Evolutionary conservation across 2,329 filamentous ascomycete species (phyloP), one percentile per base, ranked within the genome.

Genomic region (Paraphoma sp.): DNA sequence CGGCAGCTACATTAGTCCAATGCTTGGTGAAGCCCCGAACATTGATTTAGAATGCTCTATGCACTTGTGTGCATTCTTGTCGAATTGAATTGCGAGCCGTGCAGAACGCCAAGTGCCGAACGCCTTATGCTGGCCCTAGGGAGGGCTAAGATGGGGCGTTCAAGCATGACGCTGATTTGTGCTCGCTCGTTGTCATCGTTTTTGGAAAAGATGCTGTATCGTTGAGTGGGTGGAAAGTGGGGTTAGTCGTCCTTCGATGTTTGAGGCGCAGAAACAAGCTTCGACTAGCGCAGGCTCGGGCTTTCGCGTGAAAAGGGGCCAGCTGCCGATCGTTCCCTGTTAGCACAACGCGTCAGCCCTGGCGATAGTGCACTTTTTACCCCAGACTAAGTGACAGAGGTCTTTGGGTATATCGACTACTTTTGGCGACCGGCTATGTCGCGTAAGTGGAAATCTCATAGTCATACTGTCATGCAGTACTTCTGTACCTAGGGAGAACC

Each of bases 201-300:
- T 45, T 17, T 46, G 48, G 36, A 36, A 28, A 42, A 36, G 9
- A 36, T 14, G 33, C 33, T 6, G 40, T 16, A n/a, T 17, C 18
- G 30, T 36, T n/a, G 14, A 46, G 23, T 28, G 31, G 47, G 6
- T 30, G 36, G 17, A 23, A 8, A 31, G 23, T 16, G 38, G 36
- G 23, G 29, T 33, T 31, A 28, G 48, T 18, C 28, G 48, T 31
- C 17, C 23, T 40, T 51, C 23, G 56, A 53, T 31, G 46, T 42
- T 48, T 54, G 57, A 43, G 55, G 54, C 54, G 61, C 59, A 38
- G 12, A 64, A 52, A 64, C 54, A 64, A 64, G 61, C 61, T 62
- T 62, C 49, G 1, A 38, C 42, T 54, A 54, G 41, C 43, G 49
- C 46, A 50, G 47, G 30, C 31, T 42, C 53, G 42, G 47, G 6